Evolutionary conservation across 2,329 filamentous ascomycete genomes (phyloP), one percentile per base, ranked within the genome.

Genomic region (Botryotinia globosa): DNA sequence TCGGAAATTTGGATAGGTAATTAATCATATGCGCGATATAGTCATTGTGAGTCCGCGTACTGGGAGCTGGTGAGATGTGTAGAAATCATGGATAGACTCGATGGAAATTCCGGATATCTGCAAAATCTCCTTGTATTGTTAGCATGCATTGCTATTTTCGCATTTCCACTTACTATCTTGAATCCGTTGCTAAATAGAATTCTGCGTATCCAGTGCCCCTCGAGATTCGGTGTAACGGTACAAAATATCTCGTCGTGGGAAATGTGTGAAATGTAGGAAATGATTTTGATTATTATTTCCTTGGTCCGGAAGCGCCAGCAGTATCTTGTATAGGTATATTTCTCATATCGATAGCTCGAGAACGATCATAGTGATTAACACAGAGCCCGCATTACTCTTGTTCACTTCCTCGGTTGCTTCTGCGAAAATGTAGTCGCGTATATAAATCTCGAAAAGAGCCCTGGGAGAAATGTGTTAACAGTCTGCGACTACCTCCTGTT

Each of bases 151-250:
- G 4, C 29, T 2, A 3, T 56, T 32, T 6, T 20, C 3, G 22
- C 32, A 12, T 34, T 1, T 3, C 9, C 7, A 32, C 16, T 8
- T 58, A 2, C 29, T 4, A 20, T 22, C 2, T 10, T 20, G 1
- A 58, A 34, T 4, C 16, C 8, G 4, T 0, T 22, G 0, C 3
- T 58, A 22, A 0, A 58, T 5, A 51, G 4, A 4, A 6, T n/a
- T 12, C 1, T 6, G 1, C 25, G 5, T 10, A n/a, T 25, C 22
- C 22, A 1, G 18, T 12, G 3, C 4, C 12, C 4, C 45, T 25
- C 10, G 0, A 6, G 1, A 2, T 14, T 14, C 25, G 25, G 10
- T 6, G 25, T n/a, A 1, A 48, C 8, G 4, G 10, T 0, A 10
- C 3, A n/a, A 7, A 3, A n/a, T n/a, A n/a, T 22, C 14, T 12